A percentile compares a stretch with the other conserved stretches of the same genome.
Conservation (phyloP, 2,329 filamentous ascomycete genomes). For the Arthrobotrys musiformis region DNA sequence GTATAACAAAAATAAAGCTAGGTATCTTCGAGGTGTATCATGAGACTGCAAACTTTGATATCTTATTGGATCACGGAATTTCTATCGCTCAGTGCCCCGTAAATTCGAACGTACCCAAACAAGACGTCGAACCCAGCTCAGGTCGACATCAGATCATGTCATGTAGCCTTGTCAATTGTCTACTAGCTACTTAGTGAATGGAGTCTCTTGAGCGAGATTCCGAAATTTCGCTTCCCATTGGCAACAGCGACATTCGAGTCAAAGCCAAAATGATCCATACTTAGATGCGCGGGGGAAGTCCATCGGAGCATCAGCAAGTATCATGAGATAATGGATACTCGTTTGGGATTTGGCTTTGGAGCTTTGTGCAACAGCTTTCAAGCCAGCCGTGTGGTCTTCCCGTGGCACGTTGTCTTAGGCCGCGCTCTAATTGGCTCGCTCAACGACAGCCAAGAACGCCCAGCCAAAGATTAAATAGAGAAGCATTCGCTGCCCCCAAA, state of each 20-base stretch:
- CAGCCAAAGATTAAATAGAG: slow-evolving; percentile 25
- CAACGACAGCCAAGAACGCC: slow-evolving; percentile 42
- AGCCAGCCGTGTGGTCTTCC: slow-evolving; percentile 19
- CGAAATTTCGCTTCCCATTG: not conserved
- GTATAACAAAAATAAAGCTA: too few species aligned
- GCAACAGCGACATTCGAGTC: not conserved
- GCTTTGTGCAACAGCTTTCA: slow-evolving; percentile 25
- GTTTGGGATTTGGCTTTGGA: not conserved
- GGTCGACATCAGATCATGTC: too few species aligned
- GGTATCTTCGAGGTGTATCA: too few species aligned
- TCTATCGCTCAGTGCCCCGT: not conserved
- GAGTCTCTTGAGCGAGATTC: not conserved
- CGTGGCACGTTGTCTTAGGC: slow-evolving; percentile 31
- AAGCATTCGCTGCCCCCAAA: slow-evolving; percentile 21
- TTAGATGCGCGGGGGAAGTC: not conserved
- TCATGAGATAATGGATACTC: slow-evolving; percentile 6
- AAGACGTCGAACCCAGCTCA: too few species aligned
- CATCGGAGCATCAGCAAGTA: slow-evolving; percentile 9
- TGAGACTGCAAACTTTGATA: too few species aligned
- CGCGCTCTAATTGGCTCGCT: slow-evolving; percentile 13
- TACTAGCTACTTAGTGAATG: too few species aligned
- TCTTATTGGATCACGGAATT: too few species aligned
- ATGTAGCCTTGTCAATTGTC: too few species aligned
- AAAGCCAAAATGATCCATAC: not conserved
- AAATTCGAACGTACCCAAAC: not conserved